Evolutionary conservation across 169 alveolate species (phyloP), one percentile per base, ranked within the genome.

Genomic region (Theileria parva): DNA sequence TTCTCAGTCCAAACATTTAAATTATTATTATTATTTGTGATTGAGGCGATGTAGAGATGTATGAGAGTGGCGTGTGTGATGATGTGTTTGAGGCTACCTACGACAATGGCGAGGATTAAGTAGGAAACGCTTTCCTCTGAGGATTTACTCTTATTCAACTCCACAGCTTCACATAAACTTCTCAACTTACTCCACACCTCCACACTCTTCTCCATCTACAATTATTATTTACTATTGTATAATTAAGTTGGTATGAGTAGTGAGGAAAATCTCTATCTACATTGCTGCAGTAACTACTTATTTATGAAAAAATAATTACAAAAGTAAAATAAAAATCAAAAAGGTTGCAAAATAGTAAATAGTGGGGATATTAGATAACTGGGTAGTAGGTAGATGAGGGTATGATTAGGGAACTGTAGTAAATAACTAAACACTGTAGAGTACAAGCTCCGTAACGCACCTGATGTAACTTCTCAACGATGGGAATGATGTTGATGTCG

Each of bases 101-200:
- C 86, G 12, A 83, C 86, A 60, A 83, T 19, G 13, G 89, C 68
- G 53, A 83, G 66, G 6, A 83, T 74, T 19, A 83, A 27, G 19
- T 75, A 37, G 5, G 89, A 83, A n/a, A 76, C 71, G 3, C 86
- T 53, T 50, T 83, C 89, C 6, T 77, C 86, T 0, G 30, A 19
- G 28, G 89, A 83, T 39, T 48, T 65, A 9, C 69, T 32, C 11
- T 83, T 68, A 69, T 77, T 83, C 48, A 83, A 32, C 76, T 61
- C 69, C 30, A 83, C 57, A 27, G 89, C 79, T 8, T 32, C 25
- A 0, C 53, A 66, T 17, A 83, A 64, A 61, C 74, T 74, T n/a
- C 77, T 70, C 17, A 83, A 50, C 50, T 83, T 83, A 12, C 74
- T 81, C 53, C 51, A 50, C 7, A 85, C 80, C 67, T 59, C 21